Conservation (phyloP, 2,329 filamentous ascomycete genomes). For the Trichophyton benhamiae region DNA sequence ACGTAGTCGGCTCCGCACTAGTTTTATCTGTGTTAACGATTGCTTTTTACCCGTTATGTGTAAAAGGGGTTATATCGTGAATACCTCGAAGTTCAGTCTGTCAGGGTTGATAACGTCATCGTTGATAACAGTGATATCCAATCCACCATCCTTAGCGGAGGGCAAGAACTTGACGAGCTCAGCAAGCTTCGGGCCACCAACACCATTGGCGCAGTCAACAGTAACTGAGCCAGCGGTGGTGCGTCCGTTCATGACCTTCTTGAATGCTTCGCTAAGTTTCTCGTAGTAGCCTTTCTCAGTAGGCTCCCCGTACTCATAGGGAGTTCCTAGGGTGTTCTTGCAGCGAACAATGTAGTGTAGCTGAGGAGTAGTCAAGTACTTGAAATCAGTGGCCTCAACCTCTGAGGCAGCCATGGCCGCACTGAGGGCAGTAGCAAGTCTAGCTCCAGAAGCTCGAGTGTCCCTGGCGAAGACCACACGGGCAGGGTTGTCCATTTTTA, state of each 20-base stretch:
- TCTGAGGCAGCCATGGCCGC: constrained; percentile 67
- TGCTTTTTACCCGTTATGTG: constrained; percentile 13
- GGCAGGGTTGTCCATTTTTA: constrained; percentile 57
- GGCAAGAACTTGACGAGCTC: constrained; percentile 78
- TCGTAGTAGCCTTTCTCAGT: constrained; percentile 91
- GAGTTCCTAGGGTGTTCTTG: constrained; percentile 80
- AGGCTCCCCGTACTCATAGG: constrained; percentile 74
- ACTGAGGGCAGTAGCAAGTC: constrained; percentile 64
- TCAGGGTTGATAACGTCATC: constrained; percentile 87
- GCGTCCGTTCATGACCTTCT: constrained; percentile 63
- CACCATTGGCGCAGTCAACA: constrained; percentile 93
- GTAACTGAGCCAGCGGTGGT: constrained; percentile 62
- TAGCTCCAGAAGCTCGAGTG: constrained; percentile 81
- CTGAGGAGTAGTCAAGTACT: constrained; percentile 91
- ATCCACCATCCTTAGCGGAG: constrained; percentile 49
- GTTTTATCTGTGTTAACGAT: constrained; percentile 6
- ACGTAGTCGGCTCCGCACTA: constrained; percentile 93
- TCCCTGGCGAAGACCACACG: constrained; percentile 85
- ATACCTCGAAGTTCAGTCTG: constrained; percentile 73
- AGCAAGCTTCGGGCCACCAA: constrained; percentile 79
- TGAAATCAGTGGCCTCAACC: constrained; percentile 69
- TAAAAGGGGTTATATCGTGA: neutral
- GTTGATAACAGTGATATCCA: constrained; percentile 80
- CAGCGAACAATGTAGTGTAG: constrained; percentile 93
- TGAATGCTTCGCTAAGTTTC: constrained; percentile 77